Conservation (phyloP, 1,284 basidiomycete genomes). For the Thelephora terrestris region DNA sequence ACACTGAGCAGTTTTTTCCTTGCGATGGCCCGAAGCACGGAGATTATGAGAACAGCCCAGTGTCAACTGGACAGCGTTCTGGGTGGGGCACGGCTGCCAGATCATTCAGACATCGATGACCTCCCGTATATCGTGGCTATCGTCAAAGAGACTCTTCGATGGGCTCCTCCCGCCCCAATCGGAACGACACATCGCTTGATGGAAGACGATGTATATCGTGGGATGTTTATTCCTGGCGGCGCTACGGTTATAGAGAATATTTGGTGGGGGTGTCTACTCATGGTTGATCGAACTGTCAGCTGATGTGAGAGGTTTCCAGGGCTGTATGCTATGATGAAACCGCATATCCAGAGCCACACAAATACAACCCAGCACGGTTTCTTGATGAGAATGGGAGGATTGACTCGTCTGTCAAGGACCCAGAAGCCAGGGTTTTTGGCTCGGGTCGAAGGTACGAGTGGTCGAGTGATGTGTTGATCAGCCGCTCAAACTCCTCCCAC, state of each 20-base stretch:
- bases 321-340: constrained; percentile 9
- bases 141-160: constrained; percentile 3
- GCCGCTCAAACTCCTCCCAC: constrained; percentile 18
- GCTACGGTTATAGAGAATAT: constrained; percentile 24
- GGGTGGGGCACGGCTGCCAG: not conserved
- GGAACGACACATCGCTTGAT: constrained; percentile 14
- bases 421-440: constrained; percentile 8
- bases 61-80: too few relatives aligned
- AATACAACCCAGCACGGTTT: constrained; percentile 7
- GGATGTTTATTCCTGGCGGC: constrained; percentile 25
- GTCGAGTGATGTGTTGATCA: constrained; percentile 19
- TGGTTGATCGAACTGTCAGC: too few relatives aligned
- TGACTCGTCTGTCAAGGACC: not conserved
- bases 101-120: constrained; percentile 2
- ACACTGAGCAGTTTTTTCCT: too few relatives aligned
- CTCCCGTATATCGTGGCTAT: constrained; percentile 4
- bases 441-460: constrained; percentile 16
- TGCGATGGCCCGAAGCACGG: too few relatives aligned
- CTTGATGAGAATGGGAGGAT: not conserved
- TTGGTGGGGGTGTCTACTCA: constrained; percentile 13
- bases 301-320: constrained; percentile 5
- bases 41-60: too few relatives aligned
- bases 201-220: constrained; percentile 27
- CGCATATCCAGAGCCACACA: constrained; percentile 6
- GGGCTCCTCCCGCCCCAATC: constrained; percentile 2